Percentiles rank a stretch among this genome's conserved stretches.
Conservation (phyloP, 192 early-diverging fungal species). For the Rhizoclosmatium sp. region DNA sequence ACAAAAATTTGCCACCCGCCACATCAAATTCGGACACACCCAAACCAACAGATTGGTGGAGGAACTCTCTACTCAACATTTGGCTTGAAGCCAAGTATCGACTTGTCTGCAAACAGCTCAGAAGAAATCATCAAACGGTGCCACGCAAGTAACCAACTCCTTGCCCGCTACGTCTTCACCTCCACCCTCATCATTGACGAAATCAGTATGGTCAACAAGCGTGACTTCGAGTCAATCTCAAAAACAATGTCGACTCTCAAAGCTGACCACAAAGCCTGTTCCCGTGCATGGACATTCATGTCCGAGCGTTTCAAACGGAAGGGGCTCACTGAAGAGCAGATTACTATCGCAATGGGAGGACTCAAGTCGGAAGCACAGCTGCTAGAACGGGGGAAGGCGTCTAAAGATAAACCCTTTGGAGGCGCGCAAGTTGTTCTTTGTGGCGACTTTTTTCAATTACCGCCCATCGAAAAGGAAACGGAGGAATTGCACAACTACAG, state of each 20-base stretch:
- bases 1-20: background rate
- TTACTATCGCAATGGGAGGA: background rate
- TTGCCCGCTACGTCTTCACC: conserved; percentile 38
- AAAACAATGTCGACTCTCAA: conserved; percentile 26
- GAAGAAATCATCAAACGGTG: conserved; percentile 20
- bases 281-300: background rate
- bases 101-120: conserved; percentile 6
- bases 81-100: conserved; percentile 8
- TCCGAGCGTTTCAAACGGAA: background rate
- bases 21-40: background rate
- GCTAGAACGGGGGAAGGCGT: too few species aligned
- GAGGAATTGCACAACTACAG: conserved; percentile 19
- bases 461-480: conserved; percentile 43
- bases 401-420: conserved; percentile 45
- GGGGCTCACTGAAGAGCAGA: background rate
- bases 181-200: conserved; percentile 56
- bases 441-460: conserved; percentile 63
- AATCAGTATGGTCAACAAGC: conserved; percentile 54
- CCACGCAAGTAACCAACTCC: background rate
- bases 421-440: conserved; percentile 55
- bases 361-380: too few species aligned
- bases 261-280: background rate
- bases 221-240: conserved; percentile 34
- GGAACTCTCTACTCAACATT: conserved; percentile 51
- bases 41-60: conserved; percentile 44